Evolutionary conservation across 169 alveolate genomes (phyloP).

Genomic region (Plasmodium berghei): DNA sequence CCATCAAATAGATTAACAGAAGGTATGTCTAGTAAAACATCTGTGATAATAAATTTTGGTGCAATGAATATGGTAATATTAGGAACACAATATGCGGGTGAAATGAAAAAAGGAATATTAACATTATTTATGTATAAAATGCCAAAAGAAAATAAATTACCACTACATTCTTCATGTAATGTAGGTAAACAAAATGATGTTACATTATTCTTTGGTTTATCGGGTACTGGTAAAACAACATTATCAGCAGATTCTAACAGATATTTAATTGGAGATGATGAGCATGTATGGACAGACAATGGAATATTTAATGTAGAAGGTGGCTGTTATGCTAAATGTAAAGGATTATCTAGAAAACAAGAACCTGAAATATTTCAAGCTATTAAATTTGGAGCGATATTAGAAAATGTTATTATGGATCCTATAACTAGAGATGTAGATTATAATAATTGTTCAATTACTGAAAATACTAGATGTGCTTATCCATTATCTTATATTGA

Average conservation of each 20-base stretch:
- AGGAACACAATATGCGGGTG: slow-evolving; percentile 98
- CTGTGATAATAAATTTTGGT: slow-evolving; percentile 92
- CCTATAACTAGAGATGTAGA: slow-evolving; percentile 91
- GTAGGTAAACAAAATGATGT: slow-evolving; percentile 94
- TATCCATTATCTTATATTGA: slow-evolving; percentile 95
- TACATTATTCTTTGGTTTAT: slow-evolving; percentile 96
- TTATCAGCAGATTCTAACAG: slow-evolving; percentile 96
- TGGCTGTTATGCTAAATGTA: slow-evolving; percentile 97
- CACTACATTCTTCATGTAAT: slow-evolving; percentile 97
- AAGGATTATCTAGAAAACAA: slow-evolving; percentile 89
- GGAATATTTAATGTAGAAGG: slow-evolving; percentile 98
- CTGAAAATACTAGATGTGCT: slow-evolving; percentile 95
- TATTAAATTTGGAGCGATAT: slow-evolving; percentile 91
- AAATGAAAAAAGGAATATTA: slow-evolving; percentile 97
- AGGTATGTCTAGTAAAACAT: slow-evolving; percentile 91
- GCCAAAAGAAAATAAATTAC: slow-evolving; percentile 94
- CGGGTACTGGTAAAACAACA: slow-evolving; percentile 99
- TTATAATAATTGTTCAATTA: slow-evolving; percentile 90
- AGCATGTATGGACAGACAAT: slow-evolving; percentile 97
- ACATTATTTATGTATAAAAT: slow-evolving; percentile 93
- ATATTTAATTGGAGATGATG: slow-evolving; percentile 96
- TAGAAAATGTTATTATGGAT: slow-evolving; percentile 93
- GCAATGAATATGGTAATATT: slow-evolving; percentile 93
- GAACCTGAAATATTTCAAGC: slow-evolving; percentile 98
- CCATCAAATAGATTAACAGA: slow-evolving; percentile 91